Evolutionary conservation across 2,329 filamentous ascomycete genomes (phyloP), one percentile per base, ranked within the genome.

Genomic region (Clonostachys chloroleuca): DNA sequence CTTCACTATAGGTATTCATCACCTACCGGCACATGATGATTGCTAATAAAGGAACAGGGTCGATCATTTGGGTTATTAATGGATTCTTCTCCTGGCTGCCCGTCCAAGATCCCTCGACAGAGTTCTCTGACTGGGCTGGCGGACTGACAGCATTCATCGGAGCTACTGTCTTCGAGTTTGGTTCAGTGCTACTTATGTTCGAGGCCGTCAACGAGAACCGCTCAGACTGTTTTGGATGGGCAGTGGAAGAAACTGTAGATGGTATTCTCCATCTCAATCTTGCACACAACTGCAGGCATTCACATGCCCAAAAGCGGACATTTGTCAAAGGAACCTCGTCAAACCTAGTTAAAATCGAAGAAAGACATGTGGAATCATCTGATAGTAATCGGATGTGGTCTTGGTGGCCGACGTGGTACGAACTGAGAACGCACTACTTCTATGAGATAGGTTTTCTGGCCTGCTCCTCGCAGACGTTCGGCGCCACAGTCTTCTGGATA

Each of bases 401-500:
- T 17, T 86, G 81, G 83, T 76, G 72, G 47, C 83, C 83, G 2
- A 73, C 75, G 0, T 68, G 63, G 61, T 51, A 70, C 24, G 80
- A 85, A 46, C 59, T 86, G 16, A 65, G 61, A 18, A 77, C 70
- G 3, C 81, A 85, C 58, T 86, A 84, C 58, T 50, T 84, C 39
- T 75, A 71, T 54, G 80, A 85, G 51, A 64, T 86, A 16, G 82
- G 82, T 3, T 86, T 86, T 56, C 66, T 85, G 24, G 82, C 82
- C 3, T 81, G 75, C 17, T 49, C 75, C 2, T 56, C 70, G 4
- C 81, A 85, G 56, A 65, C 84, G 43, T 49, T 79, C 34, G 81
- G 75, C 12, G 81, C 83, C 5, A 80, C 77, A 2, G 67, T 86
- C 51, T 86, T 86, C 65, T 85, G 80, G 74, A 77, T 86, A 44